Evolutionary conservation across 768 basidiomycete genomes (phyloP).

Genomic region (Suillus lakei): DNA sequence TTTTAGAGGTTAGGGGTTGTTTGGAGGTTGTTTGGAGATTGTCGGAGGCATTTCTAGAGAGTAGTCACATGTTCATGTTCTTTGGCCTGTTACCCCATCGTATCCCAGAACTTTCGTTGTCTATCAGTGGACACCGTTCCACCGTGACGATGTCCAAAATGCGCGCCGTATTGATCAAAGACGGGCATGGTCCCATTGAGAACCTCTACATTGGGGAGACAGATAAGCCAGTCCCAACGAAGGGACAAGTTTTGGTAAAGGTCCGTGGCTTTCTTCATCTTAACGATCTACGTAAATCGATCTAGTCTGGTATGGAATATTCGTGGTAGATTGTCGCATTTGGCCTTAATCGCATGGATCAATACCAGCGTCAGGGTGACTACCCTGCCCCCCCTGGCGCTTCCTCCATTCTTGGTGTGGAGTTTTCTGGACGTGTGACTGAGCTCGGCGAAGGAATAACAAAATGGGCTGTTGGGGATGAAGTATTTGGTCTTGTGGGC

Average conservation of each 20-base stretch:
- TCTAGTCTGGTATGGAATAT: neutral
- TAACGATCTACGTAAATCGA: neutral
- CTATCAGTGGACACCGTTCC: too few species aligned
- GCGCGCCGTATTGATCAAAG: slow-evolving; percentile 82
- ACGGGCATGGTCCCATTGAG: slow-evolving; percentile 74
- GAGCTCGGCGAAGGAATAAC: slow-evolving; percentile 55
- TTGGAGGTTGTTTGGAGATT: too few species aligned
- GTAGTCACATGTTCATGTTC: too few species aligned
- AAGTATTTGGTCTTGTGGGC: slow-evolving; percentile 78
- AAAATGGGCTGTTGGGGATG: slow-evolving; percentile 65
- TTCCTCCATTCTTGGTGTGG: slow-evolving; percentile 81
- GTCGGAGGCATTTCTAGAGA: too few species aligned
- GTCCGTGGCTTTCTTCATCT: slow-evolving; percentile 40
- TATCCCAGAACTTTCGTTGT: too few species aligned
- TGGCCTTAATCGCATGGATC: slow-evolving; percentile 90
- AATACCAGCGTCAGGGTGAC: slow-evolving; percentile 68
- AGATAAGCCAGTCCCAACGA: slow-evolving; percentile 59
- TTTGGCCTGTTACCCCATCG: too few species aligned
- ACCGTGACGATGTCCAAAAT: slow-evolving; percentile 43
- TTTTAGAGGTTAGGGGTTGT: too few species aligned
- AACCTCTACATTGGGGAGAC: slow-evolving; percentile 79
- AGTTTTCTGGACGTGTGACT: slow-evolving; percentile 76
- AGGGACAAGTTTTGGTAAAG: slow-evolving; percentile 80
- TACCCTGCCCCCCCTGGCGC: slow-evolving; percentile 85
- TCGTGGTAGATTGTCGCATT: slow-evolving; percentile 70